Base-by-base conservation (phyloP, 164 flowering plant species). In the Houttuynia cordata region DNA sequence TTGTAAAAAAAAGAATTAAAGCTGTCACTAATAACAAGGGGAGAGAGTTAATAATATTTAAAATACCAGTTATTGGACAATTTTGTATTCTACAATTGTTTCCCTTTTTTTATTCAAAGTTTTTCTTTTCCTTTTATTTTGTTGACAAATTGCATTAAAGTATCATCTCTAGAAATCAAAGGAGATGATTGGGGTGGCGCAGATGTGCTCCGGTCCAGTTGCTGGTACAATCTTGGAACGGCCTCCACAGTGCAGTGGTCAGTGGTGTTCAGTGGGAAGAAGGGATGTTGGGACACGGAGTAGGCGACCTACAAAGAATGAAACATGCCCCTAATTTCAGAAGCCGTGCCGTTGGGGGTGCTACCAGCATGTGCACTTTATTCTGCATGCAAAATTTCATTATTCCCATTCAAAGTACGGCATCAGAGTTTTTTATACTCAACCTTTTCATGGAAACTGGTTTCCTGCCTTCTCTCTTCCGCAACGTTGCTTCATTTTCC, bases 321-420 rank as follows among this genome's bases (percentile, higher is more conserved):
- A 20, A 40, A 58, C 51, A 67, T 55, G 25, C 53, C 78, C 77
- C 4, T 63, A 61, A 60, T 74, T 76, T 78, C 69, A 79, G 84
- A 70, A 78, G 79, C 77, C 91, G 91, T 85, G 91, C 91, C 91
- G 86, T 81, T 71, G 70, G 77, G 88, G 86, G 74, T 64, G 80
- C 74, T 72, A 51, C 17, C 14, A n/a, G 62, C 71, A 57, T 68
- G 55, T 63, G 61, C n/a, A 56, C 25, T 59, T 60, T 73, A 67
- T 64, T 37, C n/a, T 1, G 17, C 50, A n/a, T n/a, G n/a, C n/a
- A n/a, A n/a, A n/a, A n/a, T n/a, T n/a, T n/a, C n/a, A n/a, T n/a
- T n/a, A n/a, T n/a, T n/a, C n/a, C n/a, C n/a, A n/a, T n/a, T n/a
- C n/a, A n/a, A n/a, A n/a, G n/a, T n/a, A n/a, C n/a, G n/a, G n/a